Base-by-base conservation (phyloP, 768 basidiomycete genomes). In the Russula vinacea region DNA sequence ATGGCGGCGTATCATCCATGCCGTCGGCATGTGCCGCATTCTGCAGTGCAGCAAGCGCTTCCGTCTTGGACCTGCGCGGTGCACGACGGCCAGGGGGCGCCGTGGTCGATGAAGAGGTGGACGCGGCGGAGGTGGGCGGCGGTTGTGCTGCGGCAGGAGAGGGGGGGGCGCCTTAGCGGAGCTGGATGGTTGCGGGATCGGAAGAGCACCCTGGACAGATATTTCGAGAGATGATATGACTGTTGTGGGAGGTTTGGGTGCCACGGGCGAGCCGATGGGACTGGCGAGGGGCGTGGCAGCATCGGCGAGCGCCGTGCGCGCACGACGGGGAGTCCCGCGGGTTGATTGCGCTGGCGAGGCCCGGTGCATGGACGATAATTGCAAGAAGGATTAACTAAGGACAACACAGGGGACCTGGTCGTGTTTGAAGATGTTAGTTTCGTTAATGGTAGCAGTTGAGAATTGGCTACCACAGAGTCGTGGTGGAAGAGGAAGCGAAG, bases 51-150 rank as follows among this genome's bases (percentile, higher is more conserved):
- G 84, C 89, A 37, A 94, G 78, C 61, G 91, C 91, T 70, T 93
- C 89, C 45, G 87, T 91, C 82, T 94, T 94, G 70, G 90, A 92
- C 81, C 92, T 92, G 74, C 92, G 87, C 58, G 91, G 90, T 42
- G 91, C 89, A 63, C 91, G 83, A 75, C 81, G 83, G 26, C 49
- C 55, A 45, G 64, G 13, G 3, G 64, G 37, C 8, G 56, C 22
- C n/a, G 59, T 33, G 19, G 51, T 39, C 19, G 65, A 42, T 9
- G 60, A 37, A 13, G 64, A 66, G 45, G 67, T 35, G 26, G 64
- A 47, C 5, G 51, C 53, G 2, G 60, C 24, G 14, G 67, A 37
- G 1, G 50, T 22, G 19, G 60, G 44, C 35, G 47, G 60, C 32
- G 42, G 49, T 6, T 10, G 40, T 39, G 65, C 14, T 44, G 50